Conservation (phyloP, 1,284 basidiomycete species). For the Coniferiporia sulphurascens region DNA sequence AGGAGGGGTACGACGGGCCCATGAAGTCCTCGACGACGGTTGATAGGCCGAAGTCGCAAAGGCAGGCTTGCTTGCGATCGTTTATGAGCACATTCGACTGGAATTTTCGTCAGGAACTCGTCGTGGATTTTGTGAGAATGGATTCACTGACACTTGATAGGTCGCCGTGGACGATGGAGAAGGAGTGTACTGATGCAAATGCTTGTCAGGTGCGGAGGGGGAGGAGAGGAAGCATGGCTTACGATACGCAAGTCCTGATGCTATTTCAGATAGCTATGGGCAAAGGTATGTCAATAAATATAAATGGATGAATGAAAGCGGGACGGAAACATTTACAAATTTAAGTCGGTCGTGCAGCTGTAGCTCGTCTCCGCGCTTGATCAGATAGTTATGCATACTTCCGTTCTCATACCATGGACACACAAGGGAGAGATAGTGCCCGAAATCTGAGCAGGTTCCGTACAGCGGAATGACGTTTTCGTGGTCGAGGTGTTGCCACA, state of each 20-base stretch:
- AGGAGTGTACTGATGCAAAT: conserved; percentile 8
- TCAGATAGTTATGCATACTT: conserved; percentile 23
- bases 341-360: conserved; percentile 18
- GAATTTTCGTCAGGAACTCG: neutral
- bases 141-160: conserved; percentile 12
- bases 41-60: conserved; percentile 37
- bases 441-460: conserved; percentile 25
- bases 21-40: conserved; percentile 30
- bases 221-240: neutral
- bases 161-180: conserved; percentile 15
- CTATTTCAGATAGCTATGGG: conserved; percentile 8
- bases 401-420: conserved; percentile 28
- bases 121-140: neutral
- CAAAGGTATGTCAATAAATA: neutral
- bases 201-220: neutral
- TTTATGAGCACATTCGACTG: conserved; percentile 31
- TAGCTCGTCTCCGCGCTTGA: conserved; percentile 11
- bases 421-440: conserved; percentile 25
- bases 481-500: conserved; percentile 26
- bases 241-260: conserved; percentile 14
- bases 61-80: conserved; percentile 24
- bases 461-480: conserved; percentile 25
- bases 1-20: conserved; percentile 28
- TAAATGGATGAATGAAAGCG: neutral
- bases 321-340: conserved; percentile 19